phyloP scores from a whole-genome alignment of 164 flowering plant genomes.

The Aristolochia contorta region DNA sequence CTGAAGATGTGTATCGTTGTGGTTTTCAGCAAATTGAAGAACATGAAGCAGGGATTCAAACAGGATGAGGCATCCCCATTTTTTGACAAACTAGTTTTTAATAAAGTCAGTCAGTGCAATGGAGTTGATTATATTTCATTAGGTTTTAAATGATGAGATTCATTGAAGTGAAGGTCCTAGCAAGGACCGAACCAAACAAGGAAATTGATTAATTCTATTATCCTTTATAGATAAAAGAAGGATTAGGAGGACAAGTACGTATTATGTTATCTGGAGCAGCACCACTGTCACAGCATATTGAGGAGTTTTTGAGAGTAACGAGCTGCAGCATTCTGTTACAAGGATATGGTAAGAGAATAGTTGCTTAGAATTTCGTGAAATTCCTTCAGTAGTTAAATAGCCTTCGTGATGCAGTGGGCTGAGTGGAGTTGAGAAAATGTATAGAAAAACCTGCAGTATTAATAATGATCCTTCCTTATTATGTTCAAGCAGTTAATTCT shows the following conservation, averaged over 20 bases:
- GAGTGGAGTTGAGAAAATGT: too few relatives aligned
- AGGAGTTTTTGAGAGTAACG: conserved; percentile 77
- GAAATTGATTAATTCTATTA: not conserved
- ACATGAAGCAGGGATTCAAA: conserved; percentile 61
- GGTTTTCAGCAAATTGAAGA: conserved; percentile 59
- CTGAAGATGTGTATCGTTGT: too few relatives aligned
- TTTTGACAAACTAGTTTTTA: conserved; percentile 69
- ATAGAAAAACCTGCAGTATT: too few relatives aligned
- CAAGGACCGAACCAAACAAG: too few relatives aligned
- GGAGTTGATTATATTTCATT: not conserved
- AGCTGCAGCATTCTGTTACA: conserved; percentile 56
- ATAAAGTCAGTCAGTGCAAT: conserved; percentile 37
- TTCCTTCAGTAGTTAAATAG: not conserved
- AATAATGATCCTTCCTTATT: too few relatives aligned
- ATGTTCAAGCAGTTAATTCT: too few relatives aligned
- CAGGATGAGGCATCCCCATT: conserved; percentile 85
- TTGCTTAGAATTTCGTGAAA: too few relatives aligned
- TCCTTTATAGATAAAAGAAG: conserved; percentile 51
- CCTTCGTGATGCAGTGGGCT: too few relatives aligned
- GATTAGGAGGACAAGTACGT: conserved; percentile 71
- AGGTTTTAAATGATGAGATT: not conserved
- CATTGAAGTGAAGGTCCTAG: too few relatives aligned
- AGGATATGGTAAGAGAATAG: conserved; percentile 70
- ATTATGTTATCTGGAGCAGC: conserved; percentile 81
- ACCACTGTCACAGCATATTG: conserved; percentile 66